These are phyloP conservation scores for Verticillium zaregamsianum DNA, from an alignment of 2,329 filamentous ascomycete species.

Conservation along the genomic window DNA sequence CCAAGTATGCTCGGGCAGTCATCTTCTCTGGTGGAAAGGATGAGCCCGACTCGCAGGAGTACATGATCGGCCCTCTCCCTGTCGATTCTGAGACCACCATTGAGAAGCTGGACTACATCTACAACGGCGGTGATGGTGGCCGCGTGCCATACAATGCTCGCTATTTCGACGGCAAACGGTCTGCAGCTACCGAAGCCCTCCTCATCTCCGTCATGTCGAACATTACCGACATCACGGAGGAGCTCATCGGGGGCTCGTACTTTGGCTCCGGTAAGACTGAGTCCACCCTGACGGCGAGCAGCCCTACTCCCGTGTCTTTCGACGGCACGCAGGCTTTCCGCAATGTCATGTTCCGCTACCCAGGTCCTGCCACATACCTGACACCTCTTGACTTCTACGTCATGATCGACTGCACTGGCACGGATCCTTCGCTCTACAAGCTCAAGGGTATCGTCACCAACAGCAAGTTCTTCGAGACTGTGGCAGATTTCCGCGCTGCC, in stretches of 20 bases:
- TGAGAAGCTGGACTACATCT: conserved; percentile 35
- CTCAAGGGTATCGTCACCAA: conserved; percentile 39
- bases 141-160: conserved; percentile 29
- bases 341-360: conserved; percentile 36
- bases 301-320: conserved; percentile 30
- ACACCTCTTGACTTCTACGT: conserved; percentile 41
- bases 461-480: conserved; percentile 29
- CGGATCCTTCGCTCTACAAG: conserved; percentile 34
- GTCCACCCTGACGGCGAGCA: conserved; percentile 26
- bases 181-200: conserved; percentile 27
- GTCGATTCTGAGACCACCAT: conserved; percentile 30
- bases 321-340: conserved; percentile 34
- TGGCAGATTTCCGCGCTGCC: conserved; percentile 27
- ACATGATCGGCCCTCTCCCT: conserved; percentile 45
- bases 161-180: conserved; percentile 25
- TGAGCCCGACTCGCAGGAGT: conserved; percentile 40
- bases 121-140: conserved; percentile 36
- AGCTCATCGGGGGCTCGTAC: conserved; percentile 30
- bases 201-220: conserved; percentile 35
- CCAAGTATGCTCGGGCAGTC: conserved; percentile 40
- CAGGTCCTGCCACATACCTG: conserved; percentile 32
- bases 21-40: conserved; percentile 38
- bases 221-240: conserved; percentile 39
- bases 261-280: conserved; percentile 22
- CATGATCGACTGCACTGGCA: conserved; percentile 36